Percentiles rank a stretch among this genome's conserved stretches.
Evolutionary conservation across 768 basidiomycete genomes (phyloP).

Genomic region (Hericium coralloides): DNA sequence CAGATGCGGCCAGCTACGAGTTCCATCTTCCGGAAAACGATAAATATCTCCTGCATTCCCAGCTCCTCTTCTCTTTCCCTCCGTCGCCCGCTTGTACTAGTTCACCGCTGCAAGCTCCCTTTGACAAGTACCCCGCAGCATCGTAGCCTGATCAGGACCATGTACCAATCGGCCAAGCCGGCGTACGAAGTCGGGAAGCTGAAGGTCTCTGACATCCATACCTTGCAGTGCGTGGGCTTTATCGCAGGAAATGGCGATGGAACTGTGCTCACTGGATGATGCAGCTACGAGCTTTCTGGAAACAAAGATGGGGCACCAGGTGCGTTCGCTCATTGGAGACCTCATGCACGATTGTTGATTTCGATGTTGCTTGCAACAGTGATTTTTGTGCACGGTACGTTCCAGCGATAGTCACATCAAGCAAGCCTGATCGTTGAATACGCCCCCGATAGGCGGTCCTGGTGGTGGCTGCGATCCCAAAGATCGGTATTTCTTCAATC

Average conservation of each 20-base stretch:
- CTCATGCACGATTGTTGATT: neutral
- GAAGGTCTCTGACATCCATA: conserved; percentile 14
- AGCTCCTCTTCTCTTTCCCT: too few species aligned
- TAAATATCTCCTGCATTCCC: too few species aligned
- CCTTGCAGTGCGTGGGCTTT: conserved; percentile 6
- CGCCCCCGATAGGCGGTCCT: conserved; percentile 49
- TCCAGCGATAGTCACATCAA: neutral
- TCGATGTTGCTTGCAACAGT: conserved; percentile 2
- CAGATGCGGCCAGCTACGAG: too few species aligned
- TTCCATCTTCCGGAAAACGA: too few species aligned
- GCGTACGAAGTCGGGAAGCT: conserved; percentile 8
- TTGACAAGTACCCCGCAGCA: too few species aligned
- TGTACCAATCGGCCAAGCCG: conserved; percentile 7
- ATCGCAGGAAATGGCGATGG: neutral
- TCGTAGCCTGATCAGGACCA: neutral
- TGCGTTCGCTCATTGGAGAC: neutral
- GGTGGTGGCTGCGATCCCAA: conserved; percentile 63
- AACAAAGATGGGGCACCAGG: conserved; percentile 11
- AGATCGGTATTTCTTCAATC: conserved; percentile 79
- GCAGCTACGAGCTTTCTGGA: conserved; percentile 14
- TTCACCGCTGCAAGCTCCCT: too few species aligned
- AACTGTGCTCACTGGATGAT: neutral
- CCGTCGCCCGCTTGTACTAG: too few species aligned
- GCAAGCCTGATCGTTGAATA: neutral
- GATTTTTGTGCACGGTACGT: conserved; percentile 13